Percentiles rank a stretch among this genome's conserved stretches.
Evolutionary conservation across 2,329 filamentous ascomycete species (phyloP).

Genomic region (Rutstroemia sp.): DNA sequence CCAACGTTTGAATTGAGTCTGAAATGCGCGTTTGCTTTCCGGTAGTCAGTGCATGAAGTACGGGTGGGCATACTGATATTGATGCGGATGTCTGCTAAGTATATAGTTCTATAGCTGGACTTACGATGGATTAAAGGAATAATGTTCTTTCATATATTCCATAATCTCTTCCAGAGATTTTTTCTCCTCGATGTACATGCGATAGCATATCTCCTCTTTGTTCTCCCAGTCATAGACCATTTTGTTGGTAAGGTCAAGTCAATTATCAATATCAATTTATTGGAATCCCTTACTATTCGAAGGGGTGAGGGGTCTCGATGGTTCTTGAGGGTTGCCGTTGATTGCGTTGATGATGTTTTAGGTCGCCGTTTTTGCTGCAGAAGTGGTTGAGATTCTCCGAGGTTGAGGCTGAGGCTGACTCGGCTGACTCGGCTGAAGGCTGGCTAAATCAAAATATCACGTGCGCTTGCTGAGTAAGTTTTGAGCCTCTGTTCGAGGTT

Average conservation of each 20-base stretch:
- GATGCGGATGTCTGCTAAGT: slow-evolving; percentile 19
- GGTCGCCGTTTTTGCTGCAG: slow-evolving; percentile 4
- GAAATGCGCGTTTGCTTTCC: slow-evolving; percentile 64
- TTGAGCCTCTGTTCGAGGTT: no score
- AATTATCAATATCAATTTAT: neutral
- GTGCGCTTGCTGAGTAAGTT: no score
- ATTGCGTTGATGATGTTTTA: slow-evolving; percentile 9
- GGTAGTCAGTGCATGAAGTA: slow-evolving; percentile 13
- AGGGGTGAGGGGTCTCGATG: slow-evolving; percentile 1
- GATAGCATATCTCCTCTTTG: slow-evolving; percentile 57
- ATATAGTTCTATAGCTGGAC: neutral
- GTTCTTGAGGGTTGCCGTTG: slow-evolving; percentile 5
- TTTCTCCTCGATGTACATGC: slow-evolving; percentile 71
- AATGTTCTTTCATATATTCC: slow-evolving; percentile 55
- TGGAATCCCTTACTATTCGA: neutral
- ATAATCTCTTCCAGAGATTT: slow-evolving; percentile 69
- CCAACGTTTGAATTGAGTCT: slow-evolving; percentile 72
- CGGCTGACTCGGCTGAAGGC: no score
- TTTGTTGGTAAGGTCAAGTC: slow-evolving; percentile 7
- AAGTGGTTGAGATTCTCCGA: no score
- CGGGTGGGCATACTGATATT: slow-evolving; percentile 12
- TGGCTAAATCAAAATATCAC: no score
- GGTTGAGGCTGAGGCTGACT: no score
- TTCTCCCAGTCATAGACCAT: slow-evolving; percentile 58
- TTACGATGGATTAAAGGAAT: slow-evolving; percentile 44